Base-by-base conservation (phyloP, 2,329 filamentous ascomycete genomes). In the Fusarium mexicanum region DNA sequence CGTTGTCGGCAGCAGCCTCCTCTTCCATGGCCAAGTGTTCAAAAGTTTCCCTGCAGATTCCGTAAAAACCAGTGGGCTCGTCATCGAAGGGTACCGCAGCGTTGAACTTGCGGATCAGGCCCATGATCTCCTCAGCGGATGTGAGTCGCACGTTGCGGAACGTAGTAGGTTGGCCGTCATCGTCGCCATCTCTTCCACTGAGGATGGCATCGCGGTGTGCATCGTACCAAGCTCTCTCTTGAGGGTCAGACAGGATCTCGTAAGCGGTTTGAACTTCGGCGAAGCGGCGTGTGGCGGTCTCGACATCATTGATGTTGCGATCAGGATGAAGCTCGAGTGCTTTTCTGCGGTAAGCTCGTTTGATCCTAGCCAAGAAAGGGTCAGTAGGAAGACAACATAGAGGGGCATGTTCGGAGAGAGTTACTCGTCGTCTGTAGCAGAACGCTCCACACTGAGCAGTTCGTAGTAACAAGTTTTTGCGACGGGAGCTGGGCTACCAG, bases 221-320 rank as follows among this genome's bases (percentile, higher is more conserved):
- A 83, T 99, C 96, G 84, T 99, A 99, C 96, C 96, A 99, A 38
- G 95, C 93, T 76, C 96, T 91, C 82, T 99, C 96, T 81, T 99
- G 96, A 17, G 95, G 91, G 81, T 99, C 96, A 4, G 95, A 97
- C 3, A 99, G 89, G n/a, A 99, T 91, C 82, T 98, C 94, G 81
- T 99, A 97, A 53, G 96, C 96, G 41, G 95, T 89, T 82, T 98
- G 96, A 35, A 98, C 88, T 80, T 98, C 95, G 57, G 96, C 95
- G 81, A 99, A 99, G 60, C 92, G 91, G 75, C 87, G 89, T 4
- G 96, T 99, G 6, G 96, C 92, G 72, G 91, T 89, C 78, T 97
- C 94, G 70, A 93, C 91, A 79, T 98, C 92, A 77, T 93, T 92
- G 81, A 93, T 92, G 82, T 99, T 99, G 76, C 95, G 93, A 83